Base-by-base conservation (phyloP, 2,329 filamentous ascomycete genomes). In the Fusarium abutilonis region DNA sequence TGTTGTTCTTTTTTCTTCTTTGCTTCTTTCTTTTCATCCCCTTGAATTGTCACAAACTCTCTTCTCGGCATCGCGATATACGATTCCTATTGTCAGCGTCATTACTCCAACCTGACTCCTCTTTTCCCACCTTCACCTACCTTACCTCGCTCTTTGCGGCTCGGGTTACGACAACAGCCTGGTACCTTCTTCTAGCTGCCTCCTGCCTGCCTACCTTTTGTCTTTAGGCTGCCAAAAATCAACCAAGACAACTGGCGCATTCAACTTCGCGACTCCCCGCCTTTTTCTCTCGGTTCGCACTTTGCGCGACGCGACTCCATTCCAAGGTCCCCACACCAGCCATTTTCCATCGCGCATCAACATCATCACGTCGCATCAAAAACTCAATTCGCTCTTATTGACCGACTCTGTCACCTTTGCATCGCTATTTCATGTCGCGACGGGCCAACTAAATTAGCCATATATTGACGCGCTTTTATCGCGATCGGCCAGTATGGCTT, bases 401-500 rank as follows among this genome's bases (percentile, higher is more conserved):
- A 54, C 48, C 46, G 13, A 29, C n/a, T 39, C 47, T 15, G 26
- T 49, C 28, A 39, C 53, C 17, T 43, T 47, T 52, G 46, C 60
- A 61, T 64, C 56, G 32, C n/a, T 49, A 32, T 65, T 79, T 76
- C 63, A 78, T 79, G 77, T 76, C 71, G 74, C 75, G 65, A 64
- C 68, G 59, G 65, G 63, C 62, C 60, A 52, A 61, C 64, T 75
- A 73, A 63, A 50, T n/a, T 46, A 63, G 67, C 50, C 66, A 64
- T 67, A 63, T 56, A 62, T 54, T 64, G 56, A 59, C 69, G 70
- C 72, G 67, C 68, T 45, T 42, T 60, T 63, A 68, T 67, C 72
- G 75, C 80, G 76, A 76, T 80, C 80, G 77, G 79, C 80, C 79
- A 78, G 78, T 71, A 85, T 85, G 82, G 79, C 82, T 63, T 82